Evolutionary conservation across 1,284 basidiomycete genomes (phyloP).

Genomic region (Pisolithus thermaeus): DNA sequence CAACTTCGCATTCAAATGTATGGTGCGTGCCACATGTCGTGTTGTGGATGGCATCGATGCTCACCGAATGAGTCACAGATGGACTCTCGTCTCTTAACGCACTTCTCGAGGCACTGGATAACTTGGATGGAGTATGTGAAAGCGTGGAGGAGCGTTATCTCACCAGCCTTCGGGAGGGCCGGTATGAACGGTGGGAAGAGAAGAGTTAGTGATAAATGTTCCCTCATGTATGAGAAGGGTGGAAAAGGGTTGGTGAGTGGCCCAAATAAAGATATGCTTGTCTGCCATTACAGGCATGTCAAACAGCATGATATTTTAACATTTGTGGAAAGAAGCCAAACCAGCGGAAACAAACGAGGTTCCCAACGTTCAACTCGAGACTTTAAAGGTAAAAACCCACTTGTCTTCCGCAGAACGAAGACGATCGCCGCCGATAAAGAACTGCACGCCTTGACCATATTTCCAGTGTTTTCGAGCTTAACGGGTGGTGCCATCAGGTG

Average conservation of each 20-base stretch:
- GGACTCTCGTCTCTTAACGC: conserved; percentile 74
- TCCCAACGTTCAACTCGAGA: background rate
- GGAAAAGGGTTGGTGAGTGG: background rate
- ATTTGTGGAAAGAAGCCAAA: background rate
- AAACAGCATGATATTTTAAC: background rate
- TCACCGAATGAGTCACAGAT: conserved; percentile 40
- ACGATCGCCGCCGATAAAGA: conserved; percentile 15
- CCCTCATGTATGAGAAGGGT: background rate
- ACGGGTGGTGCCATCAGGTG: background rate
- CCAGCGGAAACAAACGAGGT: no score
- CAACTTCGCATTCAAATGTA: conserved; percentile 98
- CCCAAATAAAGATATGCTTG: background rate
- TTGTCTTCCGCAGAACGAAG: conserved; percentile 22
- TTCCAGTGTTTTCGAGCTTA: conserved; percentile 22
- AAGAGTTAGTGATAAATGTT: conserved; percentile 35
- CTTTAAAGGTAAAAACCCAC: conserved; percentile 20
- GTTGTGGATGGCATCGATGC: background rate
- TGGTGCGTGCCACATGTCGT: conserved; percentile 52
- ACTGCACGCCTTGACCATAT: conserved; percentile 23
- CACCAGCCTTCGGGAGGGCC: conserved; percentile 46
- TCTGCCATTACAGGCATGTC: background rate
- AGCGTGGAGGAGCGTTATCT: conserved; percentile 64
- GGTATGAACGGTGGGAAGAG: conserved; percentile 65
- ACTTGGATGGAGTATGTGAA: conserved; percentile 71
- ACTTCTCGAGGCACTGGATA: conserved; percentile 65